Conservation (phyloP, 2,329 filamentous ascomycete genomes). For the Capronia epimyces region DNA sequence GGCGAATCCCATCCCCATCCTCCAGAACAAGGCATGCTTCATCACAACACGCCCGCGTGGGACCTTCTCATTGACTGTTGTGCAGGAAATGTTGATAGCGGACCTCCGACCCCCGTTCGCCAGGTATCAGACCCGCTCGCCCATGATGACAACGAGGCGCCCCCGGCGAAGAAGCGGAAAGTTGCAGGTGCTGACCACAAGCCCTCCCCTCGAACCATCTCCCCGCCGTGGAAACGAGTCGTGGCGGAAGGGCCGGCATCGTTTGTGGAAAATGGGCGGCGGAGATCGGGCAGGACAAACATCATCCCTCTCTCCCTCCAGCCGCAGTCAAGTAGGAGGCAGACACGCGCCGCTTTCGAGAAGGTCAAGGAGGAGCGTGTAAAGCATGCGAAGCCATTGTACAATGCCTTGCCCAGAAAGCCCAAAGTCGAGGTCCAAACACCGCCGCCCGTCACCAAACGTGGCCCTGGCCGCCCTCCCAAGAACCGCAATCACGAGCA, state of each 20-base stretch:
- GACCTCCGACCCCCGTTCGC: conserved; percentile 8
- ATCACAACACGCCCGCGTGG: conserved; percentile 8
- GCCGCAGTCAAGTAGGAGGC: conserved; percentile 44
- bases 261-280: conserved; percentile 60
- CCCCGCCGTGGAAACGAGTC: conserved; percentile 89
- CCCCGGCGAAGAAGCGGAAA: conserved; percentile 44
- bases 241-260: conserved; percentile 81
- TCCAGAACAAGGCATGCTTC: conserved; percentile 20
- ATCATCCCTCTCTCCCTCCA: conserved; percentile 45
- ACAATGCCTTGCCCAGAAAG: conserved; percentile 32
- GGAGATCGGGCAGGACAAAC: conserved; percentile 58
- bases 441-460: conserved; percentile 11
- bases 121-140: conserved; percentile 5
- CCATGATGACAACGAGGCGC: conserved; percentile 33
- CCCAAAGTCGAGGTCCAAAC: conserved; percentile 16
- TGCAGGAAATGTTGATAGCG: conserved; percentile 9
- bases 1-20: conserved; percentile 21
- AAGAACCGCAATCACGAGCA: conserved; percentile 12
- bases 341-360: conserved; percentile 39
- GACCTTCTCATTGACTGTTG: conserved; percentile 4
- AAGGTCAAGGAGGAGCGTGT: conserved; percentile 23
- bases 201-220: conserved; percentile 46
- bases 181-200: conserved; percentile 35
- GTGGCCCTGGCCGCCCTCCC: conserved; percentile 11
- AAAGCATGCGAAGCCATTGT: conserved; percentile 29